These are phyloP conservation scores for Schizophyllum commune DNA, from an alignment of 1,284 basidiomycete genomes.

Conservation along the genomic window DNA sequence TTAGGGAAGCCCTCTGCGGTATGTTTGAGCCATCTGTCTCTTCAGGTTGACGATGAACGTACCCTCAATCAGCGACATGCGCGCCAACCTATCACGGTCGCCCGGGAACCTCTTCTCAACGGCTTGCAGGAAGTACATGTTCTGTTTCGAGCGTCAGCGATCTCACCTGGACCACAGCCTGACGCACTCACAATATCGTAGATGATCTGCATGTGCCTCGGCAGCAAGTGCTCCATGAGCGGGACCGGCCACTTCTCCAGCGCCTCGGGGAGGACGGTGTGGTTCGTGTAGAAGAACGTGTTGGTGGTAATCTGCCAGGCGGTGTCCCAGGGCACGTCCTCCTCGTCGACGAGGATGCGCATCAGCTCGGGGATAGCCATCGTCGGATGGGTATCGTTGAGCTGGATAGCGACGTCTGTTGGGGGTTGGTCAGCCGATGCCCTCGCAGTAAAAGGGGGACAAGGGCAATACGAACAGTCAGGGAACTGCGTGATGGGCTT, in stretches of 20 bases:
- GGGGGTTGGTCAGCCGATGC: neutral
- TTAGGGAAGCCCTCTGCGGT: slow-evolving; percentile 60
- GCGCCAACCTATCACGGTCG: slow-evolving; percentile 67
- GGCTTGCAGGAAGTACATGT: slow-evolving; percentile 54
- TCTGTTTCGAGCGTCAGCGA: neutral
- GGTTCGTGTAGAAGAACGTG: slow-evolving; percentile 92
- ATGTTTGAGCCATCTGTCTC: too few relatives aligned
- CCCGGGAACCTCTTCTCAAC: slow-evolving; percentile 87
- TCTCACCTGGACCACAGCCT: neutral
- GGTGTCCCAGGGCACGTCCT: slow-evolving; percentile 73
- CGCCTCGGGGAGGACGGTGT: slow-evolving; percentile 77
- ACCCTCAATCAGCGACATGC: slow-evolving; percentile 92
- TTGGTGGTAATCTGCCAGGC: slow-evolving; percentile 86
- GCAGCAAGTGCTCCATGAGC: slow-evolving; percentile 75
- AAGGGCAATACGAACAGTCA: slow-evolving; percentile 48
- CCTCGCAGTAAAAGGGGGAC: neutral
- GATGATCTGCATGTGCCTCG: slow-evolving; percentile 80
- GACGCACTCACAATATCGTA: slow-evolving; percentile 69
- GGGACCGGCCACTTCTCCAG: slow-evolving; percentile 86
- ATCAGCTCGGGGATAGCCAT: slow-evolving; percentile 91
- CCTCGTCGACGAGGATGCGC: slow-evolving; percentile 84
- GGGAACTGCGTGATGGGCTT: slow-evolving; percentile 72
- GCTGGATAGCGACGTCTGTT: slow-evolving; percentile 85
- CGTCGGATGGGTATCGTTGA: slow-evolving; percentile 91
- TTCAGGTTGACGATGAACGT: too few relatives aligned